Conservation (phyloP, 2,329 filamentous ascomycete genomes). For the Penicillium capsulatum region DNA sequence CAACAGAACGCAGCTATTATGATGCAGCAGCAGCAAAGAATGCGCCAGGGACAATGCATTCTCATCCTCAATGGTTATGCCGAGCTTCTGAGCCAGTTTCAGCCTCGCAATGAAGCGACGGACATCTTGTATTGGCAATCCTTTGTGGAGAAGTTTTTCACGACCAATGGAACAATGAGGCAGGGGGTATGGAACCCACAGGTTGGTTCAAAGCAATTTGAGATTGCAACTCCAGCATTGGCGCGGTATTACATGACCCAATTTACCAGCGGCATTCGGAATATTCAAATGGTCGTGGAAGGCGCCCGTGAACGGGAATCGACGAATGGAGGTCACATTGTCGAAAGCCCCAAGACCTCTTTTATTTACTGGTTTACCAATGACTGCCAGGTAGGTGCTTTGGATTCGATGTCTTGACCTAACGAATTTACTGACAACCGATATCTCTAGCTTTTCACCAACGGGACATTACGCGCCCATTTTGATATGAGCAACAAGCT, state of each 20-base stretch:
- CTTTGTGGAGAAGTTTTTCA: constrained; percentile 80
- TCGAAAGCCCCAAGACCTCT: constrained; percentile 71
- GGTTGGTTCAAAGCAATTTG: constrained; percentile 71
- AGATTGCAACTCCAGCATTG: constrained; percentile 75
- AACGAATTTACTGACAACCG: no score
- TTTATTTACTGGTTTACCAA: constrained; percentile 87
- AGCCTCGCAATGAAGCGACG: constrained; percentile 54
- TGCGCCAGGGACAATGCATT: constrained; percentile 44
- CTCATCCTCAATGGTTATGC: constrained; percentile 54
- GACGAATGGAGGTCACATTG: constrained; percentile 62
- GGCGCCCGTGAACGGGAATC: constrained; percentile 56
- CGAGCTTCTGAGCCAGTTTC: constrained; percentile 54
- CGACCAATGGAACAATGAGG: constrained; percentile 69
- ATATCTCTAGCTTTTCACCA: constrained; percentile 65
- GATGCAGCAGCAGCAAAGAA: constrained; percentile 30
- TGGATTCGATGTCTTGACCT: not conserved
- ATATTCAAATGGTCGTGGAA: constrained; percentile 81
- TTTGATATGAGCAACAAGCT: constrained; percentile 78
- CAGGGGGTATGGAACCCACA: constrained; percentile 58
- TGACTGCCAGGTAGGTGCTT: constrained; percentile 65
- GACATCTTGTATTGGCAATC: constrained; percentile 72
- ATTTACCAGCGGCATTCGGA: constrained; percentile 79
- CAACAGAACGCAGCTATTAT: constrained; percentile 40
- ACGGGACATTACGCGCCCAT: constrained; percentile 71
- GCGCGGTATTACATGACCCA: constrained; percentile 87